A percentile compares a stretch with the other conserved stretches of the same genome.
Evolutionary conservation across 2,329 filamentous ascomycete species (phyloP).

Genomic region (Colletotrichum falcatum): DNA sequence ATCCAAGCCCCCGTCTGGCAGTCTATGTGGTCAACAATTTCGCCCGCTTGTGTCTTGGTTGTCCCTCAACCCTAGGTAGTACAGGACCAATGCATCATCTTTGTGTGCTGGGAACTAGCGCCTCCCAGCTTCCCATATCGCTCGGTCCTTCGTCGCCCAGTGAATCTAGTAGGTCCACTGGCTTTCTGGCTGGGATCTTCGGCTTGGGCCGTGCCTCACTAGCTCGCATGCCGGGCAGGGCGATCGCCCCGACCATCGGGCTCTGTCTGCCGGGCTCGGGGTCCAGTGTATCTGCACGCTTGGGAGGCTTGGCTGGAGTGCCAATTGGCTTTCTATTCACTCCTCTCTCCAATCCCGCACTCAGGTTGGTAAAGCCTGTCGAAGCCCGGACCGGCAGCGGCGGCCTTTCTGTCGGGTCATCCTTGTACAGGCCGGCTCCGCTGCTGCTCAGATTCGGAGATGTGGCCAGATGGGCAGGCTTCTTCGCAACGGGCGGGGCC

Average conservation of each 20-base stretch:
- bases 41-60: background rate
- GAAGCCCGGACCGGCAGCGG: constrained; percentile 37
- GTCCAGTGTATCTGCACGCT: constrained; percentile 21
- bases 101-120: constrained; percentile 60
- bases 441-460: constrained; percentile 45
- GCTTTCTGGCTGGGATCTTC: constrained; percentile 40
- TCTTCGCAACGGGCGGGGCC: constrained; percentile 71
- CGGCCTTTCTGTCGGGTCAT: constrained; percentile 44
- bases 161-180: constrained; percentile 59
- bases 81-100: constrained; percentile 5
- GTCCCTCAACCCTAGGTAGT: background rate
- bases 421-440: constrained; percentile 37
- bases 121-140: constrained; percentile 67
- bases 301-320: constrained; percentile 28
- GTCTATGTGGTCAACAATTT: constrained; percentile 6
- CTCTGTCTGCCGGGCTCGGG: constrained; percentile 29
- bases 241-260: constrained; percentile 35
- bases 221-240: constrained; percentile 38
- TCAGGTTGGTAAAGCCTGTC: constrained; percentile 30
- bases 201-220: constrained; percentile 31
- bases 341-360: constrained; percentile 9
- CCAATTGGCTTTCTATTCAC: constrained; percentile 29
- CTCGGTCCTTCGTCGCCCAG: constrained; percentile 58
- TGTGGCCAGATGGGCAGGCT: constrained; percentile 67
- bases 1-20: background rate